Evolutionary conservation across 441 rosid genomes (phyloP), one percentile per base, ranked within the genome.

Genomic region (Gossypium schwendimanii): DNA sequence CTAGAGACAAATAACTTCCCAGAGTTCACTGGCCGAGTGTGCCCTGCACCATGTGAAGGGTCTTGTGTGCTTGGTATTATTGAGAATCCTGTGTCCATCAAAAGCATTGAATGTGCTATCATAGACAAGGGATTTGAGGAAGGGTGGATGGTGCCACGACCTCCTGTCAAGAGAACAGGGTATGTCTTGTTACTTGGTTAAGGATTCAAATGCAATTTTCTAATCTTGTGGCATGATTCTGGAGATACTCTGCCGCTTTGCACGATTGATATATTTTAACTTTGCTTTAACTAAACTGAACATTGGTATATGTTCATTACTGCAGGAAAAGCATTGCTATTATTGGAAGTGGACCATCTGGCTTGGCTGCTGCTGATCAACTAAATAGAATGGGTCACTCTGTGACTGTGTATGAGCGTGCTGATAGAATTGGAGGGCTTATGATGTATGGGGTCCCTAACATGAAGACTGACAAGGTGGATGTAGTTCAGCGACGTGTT

Each of bases 381-480:
- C 88, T 96, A 28, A 96, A 96, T 74, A 89, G 84, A 82, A 91
- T 89, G 92, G 99, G 99, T 24, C 99, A 96, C 87, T 82, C 61
- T 12, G 99, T 96, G 47, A 91, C 98, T 2, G 96, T 96, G 24
- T 96, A 91, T 71, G 99, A 96, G 76, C 98, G 99, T 36, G 82
- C 98, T 28, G 99, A 96, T 78, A 84, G 98, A 77, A 88, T 96
- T 73, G 99, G 99, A 64, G 99, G 99, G 63, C 96, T 96, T 33
- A 94, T 96, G 99, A 94, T 96, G 99, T 96, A 96, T 78, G 99
- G 99, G 47, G 99, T 96, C 69, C 99, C 99, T 36, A 96, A 96
- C 90, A 96, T 96, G 99, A 96, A 96, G 84, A n/a, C 99, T 53
- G 99, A 91, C 87, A 96, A 96, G 84, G 74, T 91, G 49, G 94